Conservation (phyloP, 2,329 filamentous ascomycete species). For the Talaromyces sp. region DNA sequence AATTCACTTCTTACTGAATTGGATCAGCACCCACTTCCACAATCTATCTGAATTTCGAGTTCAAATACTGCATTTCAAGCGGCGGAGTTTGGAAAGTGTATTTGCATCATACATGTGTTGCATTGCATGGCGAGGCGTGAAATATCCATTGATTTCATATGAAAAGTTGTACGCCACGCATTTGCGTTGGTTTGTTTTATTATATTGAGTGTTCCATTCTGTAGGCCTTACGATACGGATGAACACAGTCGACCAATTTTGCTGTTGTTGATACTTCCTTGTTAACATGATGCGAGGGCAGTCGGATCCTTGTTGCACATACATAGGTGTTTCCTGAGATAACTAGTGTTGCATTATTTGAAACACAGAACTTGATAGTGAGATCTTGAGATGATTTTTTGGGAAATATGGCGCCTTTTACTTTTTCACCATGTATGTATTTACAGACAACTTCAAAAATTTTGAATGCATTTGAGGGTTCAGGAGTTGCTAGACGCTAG, state of each 20-base stretch:
- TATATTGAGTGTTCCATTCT: not conserved
- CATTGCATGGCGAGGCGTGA: conserved; percentile 12
- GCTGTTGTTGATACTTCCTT: not conserved
- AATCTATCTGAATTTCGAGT: not conserved
- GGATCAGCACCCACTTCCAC: not conserved
- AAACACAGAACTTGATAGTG: not conserved
- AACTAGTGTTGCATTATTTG: not conserved
- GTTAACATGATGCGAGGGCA: not conserved
- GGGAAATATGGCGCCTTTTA: not conserved
- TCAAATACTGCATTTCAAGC: conserved; percentile 12
- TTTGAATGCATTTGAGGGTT: not conserved
- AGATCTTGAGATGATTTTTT: not conserved
- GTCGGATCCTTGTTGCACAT: not conserved
- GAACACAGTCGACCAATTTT: not conserved
- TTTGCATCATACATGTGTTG: conserved; percentile 10
- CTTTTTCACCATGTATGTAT: not conserved
- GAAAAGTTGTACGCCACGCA: conserved; percentile 7
- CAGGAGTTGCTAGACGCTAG: not conserved
- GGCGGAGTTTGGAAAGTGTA: conserved; percentile 8
- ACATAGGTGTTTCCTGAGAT: not conserved
- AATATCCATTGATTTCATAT: conserved; percentile 8
- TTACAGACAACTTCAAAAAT: not conserved
- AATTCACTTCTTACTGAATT: not conserved
- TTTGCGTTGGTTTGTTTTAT: not conserved
- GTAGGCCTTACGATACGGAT: not conserved